Base-by-base conservation (phyloP, 1,284 basidiomycete genomes). In the Cerrena zonata region DNA sequence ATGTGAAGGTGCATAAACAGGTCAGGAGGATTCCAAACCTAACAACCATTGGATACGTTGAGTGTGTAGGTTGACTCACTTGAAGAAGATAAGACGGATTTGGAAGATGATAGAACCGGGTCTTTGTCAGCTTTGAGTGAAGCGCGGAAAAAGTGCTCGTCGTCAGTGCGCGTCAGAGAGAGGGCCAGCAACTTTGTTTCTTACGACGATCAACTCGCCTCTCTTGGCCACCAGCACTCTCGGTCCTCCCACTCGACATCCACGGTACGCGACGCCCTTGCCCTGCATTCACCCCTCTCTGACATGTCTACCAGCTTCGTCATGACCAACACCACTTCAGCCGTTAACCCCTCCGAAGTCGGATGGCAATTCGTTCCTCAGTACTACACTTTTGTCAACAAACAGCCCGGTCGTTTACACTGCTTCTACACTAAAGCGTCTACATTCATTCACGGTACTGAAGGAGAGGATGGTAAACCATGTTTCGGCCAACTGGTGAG, bases 351-450 rank as follows among this genome's bases (percentile, higher is more conserved):
- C 67, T 89, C 85, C 57, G 88, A 91, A 75, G 92, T 95, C 66
- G 91, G 92, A 73, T 95, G 91, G 91, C 92, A 94, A 73, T 95
- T 95, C 73, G 91, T 94, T 61, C 91, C 91, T 49, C 91, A 95
- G 70, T 94, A 95, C 75, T 95, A 95, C 76, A 94, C 91, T 64
- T 94, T 92, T 77, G 90, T 97, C 70, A 96, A 99, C 83, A 94
- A 97, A 75, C 86, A 95, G 58, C 95, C 95, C 57, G 79, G 89
- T 72, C 89, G 93, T 68, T 82, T 99, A 59, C 95, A 99, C 75
- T 95, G 94, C 75, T 99, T 99, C 77, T 99, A 99, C 79, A 97
- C 89, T 67, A 98, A 98, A 80, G 83, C 84, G 62, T 97, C 94
- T 48, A 97, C 95, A 59, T 95, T 94, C 75, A 90, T 90, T 67